A percentile compares a stretch with the other conserved stretches of the same genome.
Conservation (phyloP, 257 asterid genomes). For the Plantago major region DNA sequence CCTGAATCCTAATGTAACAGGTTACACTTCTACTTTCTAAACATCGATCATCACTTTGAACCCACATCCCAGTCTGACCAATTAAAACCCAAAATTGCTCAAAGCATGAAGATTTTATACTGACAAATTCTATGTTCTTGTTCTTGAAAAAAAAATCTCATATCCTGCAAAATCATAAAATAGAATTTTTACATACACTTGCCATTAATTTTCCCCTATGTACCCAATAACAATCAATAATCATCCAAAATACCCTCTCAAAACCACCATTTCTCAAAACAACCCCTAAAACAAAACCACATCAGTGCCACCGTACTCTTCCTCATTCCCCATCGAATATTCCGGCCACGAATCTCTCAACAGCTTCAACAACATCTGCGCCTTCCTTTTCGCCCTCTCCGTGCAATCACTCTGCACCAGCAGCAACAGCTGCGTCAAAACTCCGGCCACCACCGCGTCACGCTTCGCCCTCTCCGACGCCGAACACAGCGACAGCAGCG, state of each 20-base stretch:
- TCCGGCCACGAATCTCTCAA: conserved; percentile 84
- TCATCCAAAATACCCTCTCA: neutral
- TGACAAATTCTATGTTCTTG: conserved; percentile 18
- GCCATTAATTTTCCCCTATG: conserved; percentile 14
- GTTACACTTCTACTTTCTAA: no score
- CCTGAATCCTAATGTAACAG: no score
- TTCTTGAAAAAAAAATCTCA: neutral
- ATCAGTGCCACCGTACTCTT: conserved; percentile 68
- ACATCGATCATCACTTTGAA: no score
- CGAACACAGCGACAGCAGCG: conserved; percentile 75
- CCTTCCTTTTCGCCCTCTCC: conserved; percentile 90
- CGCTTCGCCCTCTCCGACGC: conserved; percentile 55
- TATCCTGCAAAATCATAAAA: no score
- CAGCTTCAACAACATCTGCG: conserved; percentile 84
- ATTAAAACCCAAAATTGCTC: neutral
- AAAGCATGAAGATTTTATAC: conserved; percentile 26
- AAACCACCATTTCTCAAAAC: neutral
- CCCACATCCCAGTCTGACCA: no score
- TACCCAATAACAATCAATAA: conserved; percentile 31
- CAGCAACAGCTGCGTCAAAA: conserved; percentile 68
- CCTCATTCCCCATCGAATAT: conserved; percentile 52
- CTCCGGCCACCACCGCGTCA: conserved; percentile 80
- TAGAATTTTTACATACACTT: neutral
- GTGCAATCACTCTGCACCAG: conserved; percentile 97
- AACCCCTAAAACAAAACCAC: conserved; percentile 53